Conservation (phyloP, 441 rosid species). For the Croton laevigatus region DNA sequence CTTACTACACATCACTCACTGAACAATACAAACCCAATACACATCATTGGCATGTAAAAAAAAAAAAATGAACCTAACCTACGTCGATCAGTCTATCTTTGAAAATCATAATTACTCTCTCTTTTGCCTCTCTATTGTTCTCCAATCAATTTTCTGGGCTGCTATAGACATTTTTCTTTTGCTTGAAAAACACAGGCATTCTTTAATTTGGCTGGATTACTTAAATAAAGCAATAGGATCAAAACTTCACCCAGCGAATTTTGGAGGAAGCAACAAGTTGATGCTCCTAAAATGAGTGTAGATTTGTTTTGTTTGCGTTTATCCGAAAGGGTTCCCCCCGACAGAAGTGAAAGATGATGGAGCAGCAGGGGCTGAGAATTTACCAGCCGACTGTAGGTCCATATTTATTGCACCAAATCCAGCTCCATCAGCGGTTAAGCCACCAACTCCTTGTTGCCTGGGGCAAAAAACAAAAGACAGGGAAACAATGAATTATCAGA, state of each 20-base stretch:
- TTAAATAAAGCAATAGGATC: slow-evolving; percentile 23
- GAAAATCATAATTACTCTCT: slow-evolving; percentile 1
- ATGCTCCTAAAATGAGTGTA: slow-evolving; percentile 24
- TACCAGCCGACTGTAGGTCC: slow-evolving; percentile 43
- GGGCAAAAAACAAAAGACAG: background rate
- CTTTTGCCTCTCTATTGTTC: slow-evolving; percentile 5
- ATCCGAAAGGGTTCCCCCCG: slow-evolving; percentile 78
- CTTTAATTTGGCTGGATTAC: slow-evolving; percentile 20
- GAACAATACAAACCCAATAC: slow-evolving; percentile 22
- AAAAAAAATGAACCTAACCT: slow-evolving; percentile 21
- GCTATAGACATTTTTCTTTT: slow-evolving; percentile 19
- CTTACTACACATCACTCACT: slow-evolving; percentile 7
- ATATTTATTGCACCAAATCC: slow-evolving; percentile 33
- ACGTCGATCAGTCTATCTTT: slow-evolving; percentile 13
- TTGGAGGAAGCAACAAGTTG: slow-evolving; percentile 36
- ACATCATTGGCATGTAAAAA: slow-evolving; percentile 18
- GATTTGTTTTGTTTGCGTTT: slow-evolving; percentile 20
- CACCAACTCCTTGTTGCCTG: slow-evolving; percentile 50
- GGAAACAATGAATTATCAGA: slow-evolving; percentile 1
- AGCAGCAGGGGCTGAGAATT: slow-evolving; percentile 40
- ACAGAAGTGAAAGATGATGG: slow-evolving; percentile 42
- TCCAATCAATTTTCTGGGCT: slow-evolving; percentile 12
- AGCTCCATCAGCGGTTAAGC: slow-evolving; percentile 33
- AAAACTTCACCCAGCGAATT: slow-evolving; percentile 32
- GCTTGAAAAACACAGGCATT: slow-evolving; percentile 6